Conservation (phyloP, 2,329 filamentous ascomycete genomes). For the Tricladium varicosporioides region DNA sequence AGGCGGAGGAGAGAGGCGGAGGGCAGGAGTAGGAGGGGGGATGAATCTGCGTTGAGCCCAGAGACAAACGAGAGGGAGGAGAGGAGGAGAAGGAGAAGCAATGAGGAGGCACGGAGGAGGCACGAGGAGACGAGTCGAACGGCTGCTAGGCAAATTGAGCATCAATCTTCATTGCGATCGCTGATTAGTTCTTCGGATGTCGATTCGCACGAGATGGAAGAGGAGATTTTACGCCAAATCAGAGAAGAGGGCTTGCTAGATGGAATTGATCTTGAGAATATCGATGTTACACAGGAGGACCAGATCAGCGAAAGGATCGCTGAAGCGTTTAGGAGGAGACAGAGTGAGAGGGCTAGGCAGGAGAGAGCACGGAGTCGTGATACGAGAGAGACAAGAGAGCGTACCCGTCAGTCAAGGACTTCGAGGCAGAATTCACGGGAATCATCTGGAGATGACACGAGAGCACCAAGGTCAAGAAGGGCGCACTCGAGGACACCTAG, state of each 20-base stretch:
- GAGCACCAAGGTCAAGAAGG: slow-evolving; percentile 30
- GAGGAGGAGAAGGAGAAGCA: slow-evolving; percentile 25
- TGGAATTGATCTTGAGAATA: slow-evolving; percentile 83
- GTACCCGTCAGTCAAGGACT: slow-evolving; percentile 15
- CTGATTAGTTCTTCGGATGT: slow-evolving; percentile 78
- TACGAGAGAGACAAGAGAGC: slow-evolving; percentile 34
- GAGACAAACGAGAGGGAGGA: slow-evolving; percentile 22
- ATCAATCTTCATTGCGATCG: slow-evolving; percentile 85
- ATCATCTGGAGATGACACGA: slow-evolving; percentile 26
- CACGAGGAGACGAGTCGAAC: slow-evolving; percentile 28
- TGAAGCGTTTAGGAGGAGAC: slow-evolving; percentile 78
- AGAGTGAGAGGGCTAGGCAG: slow-evolving; percentile 57
- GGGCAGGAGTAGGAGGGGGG: slow-evolving; percentile 29
- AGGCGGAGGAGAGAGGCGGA: slow-evolving; percentile 33
- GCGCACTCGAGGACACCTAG: slow-evolving; percentile 47
- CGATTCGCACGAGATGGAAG: slow-evolving; percentile 75
- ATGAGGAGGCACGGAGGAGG: slow-evolving; percentile 27
- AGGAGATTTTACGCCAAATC: slow-evolving; percentile 86
- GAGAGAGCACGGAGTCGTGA: slow-evolving; percentile 45
- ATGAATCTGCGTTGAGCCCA: slow-evolving; percentile 19
- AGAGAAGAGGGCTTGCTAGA: slow-evolving; percentile 84
- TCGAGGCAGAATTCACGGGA: slow-evolving; percentile 28
- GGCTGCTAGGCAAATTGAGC: slow-evolving; percentile 64
- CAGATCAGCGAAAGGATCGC: slow-evolving; percentile 89
- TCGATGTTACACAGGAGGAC: slow-evolving; percentile 81